A percentile compares a stretch with the other conserved stretches of the same genome.
Evolutionary conservation across 176 grass and related monocot genomes (phyloP).

Genomic region (Pontederia paniculata): DNA sequence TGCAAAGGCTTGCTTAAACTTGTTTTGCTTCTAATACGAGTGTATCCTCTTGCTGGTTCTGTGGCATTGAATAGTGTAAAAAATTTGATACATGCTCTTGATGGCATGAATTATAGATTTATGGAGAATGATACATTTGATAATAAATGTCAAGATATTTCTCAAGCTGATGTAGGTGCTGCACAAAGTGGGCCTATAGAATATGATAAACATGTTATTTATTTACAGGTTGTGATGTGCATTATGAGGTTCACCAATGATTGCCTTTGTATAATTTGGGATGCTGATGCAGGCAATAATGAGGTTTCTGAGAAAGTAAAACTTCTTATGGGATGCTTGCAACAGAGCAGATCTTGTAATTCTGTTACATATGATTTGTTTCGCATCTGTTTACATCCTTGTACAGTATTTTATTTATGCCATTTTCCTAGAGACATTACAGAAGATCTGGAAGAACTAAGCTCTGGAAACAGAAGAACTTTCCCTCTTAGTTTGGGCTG

Average conservation of each 20-base stretch:
- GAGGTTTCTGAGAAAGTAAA: conserved; percentile 36
- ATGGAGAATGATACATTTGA: conserved; percentile 12
- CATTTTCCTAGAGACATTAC: conserved; percentile 4
- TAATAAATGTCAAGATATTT: conserved; percentile 10
- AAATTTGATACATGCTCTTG: conserved; percentile 38
- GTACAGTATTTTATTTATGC: conserved; percentile 21
- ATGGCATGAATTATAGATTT: conserved; percentile 22
- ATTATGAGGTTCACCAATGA: conserved; percentile 46
- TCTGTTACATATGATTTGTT: conserved; percentile 56
- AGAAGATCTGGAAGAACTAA: conserved; percentile 19
- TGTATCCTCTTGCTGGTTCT: conserved; percentile 42
- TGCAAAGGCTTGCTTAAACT: conserved; percentile 31
- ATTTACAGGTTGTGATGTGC: conserved; percentile 25
- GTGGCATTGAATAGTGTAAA: conserved; percentile 46
- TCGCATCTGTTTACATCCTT: conserved; percentile 32
- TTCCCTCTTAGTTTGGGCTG: conserved; percentile 26
- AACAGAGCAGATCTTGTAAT: conserved; percentile 28
- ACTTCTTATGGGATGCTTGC: conserved; percentile 34
- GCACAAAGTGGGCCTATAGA: not conserved
- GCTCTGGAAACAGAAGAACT: not conserved
- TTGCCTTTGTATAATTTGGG: conserved; percentile 37
- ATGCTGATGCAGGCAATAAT: conserved; percentile 14
- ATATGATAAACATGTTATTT: conserved; percentile 8
- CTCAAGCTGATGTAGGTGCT: conserved; percentile 16
- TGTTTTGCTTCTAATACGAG: conserved; percentile 45